Conservation (phyloP, 257 asterid genomes). For the Orobanche coerulescens region DNA sequence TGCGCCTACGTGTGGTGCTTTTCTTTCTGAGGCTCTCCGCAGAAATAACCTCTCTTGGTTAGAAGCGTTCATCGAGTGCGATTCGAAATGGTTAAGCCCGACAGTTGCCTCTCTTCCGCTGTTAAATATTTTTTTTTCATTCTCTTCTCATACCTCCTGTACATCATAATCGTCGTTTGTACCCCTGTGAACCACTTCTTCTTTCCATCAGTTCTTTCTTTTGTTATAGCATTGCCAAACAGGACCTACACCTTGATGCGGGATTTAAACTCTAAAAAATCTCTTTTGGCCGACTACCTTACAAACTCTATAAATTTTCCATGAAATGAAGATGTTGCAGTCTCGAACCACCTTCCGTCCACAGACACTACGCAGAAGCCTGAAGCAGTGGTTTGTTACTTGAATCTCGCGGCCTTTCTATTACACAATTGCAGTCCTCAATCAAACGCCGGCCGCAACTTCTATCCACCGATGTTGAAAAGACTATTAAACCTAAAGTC, state of each 20-base stretch:
- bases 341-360: not conserved
- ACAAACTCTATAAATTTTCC: conserved; percentile 6
- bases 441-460: conserved; percentile 12
- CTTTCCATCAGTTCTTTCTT: not conserved
- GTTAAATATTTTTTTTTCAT: no score
- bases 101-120: no score
- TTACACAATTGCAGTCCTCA: conserved; percentile 8
- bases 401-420: conserved; percentile 14
- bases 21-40: no score
- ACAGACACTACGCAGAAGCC: conserved; percentile 3
- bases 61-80: no score
- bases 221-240: not conserved
- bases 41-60: no score
- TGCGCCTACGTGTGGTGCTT: no score
- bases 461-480: conserved; percentile 25
- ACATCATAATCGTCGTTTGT: not conserved
- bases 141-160: not conserved
- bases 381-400: not conserved
- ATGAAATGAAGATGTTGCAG: not conserved
- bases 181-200: not conserved
- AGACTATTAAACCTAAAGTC: conserved; percentile 31
- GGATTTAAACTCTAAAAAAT: not conserved
- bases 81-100: no score
- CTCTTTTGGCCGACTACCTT: conserved; percentile 7
- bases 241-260: conserved; percentile 11